phyloP scores from a whole-genome alignment of 2,329 filamentous ascomycete species.

The Pyrenophora graminea region DNA sequence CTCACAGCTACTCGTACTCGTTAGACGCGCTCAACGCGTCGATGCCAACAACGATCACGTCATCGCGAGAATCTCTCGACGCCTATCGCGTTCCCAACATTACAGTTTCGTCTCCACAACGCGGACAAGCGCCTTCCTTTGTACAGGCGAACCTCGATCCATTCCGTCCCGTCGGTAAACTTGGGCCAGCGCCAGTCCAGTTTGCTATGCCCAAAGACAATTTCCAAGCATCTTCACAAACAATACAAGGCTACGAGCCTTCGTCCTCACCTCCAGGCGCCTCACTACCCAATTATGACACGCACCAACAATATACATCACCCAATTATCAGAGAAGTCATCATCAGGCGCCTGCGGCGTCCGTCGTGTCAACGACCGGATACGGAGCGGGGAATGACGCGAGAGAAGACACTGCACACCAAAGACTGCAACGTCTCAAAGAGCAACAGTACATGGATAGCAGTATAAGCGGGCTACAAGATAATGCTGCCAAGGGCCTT shows the following conservation, averaged over 20 bases:
- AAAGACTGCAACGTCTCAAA: conserved; percentile 32
- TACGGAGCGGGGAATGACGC: conserved; percentile 23
- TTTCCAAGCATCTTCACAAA: conserved; percentile 46
- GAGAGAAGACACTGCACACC: conserved; percentile 23
- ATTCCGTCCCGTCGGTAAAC: conserved; percentile 34
- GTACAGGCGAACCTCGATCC: conserved; percentile 41
- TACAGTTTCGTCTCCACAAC: conserved; percentile 35
- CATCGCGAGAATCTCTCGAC: conserved; percentile 17
- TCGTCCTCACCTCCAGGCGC: conserved; percentile 36
- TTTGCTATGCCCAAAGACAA: conserved; percentile 29
- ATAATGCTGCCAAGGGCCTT: conserved; percentile 58
- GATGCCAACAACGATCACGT: conserved; percentile 26
- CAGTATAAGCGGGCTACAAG: conserved; percentile 54
- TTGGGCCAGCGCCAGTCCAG: conserved; percentile 47
- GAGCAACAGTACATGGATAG: conserved; percentile 36
- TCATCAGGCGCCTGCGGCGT: conserved; percentile 21
- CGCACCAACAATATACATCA: conserved; percentile 29
- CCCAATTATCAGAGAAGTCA: conserved; percentile 16
- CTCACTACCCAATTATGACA: conserved; percentile 21
- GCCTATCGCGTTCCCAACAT: conserved; percentile 32
- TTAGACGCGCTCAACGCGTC: conserved; percentile 23
- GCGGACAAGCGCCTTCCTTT: conserved; percentile 27
- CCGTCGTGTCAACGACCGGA: conserved; percentile 16
- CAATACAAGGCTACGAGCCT: conserved; percentile 35
- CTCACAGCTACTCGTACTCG: conserved; percentile 12